A percentile compares a stretch with the other conserved stretches of the same genome.
These are phyloP conservation scores for Geotrichum restrictum DNA, from an alignment of 1,139 yeast species.

Conservation along the genomic window DNA sequence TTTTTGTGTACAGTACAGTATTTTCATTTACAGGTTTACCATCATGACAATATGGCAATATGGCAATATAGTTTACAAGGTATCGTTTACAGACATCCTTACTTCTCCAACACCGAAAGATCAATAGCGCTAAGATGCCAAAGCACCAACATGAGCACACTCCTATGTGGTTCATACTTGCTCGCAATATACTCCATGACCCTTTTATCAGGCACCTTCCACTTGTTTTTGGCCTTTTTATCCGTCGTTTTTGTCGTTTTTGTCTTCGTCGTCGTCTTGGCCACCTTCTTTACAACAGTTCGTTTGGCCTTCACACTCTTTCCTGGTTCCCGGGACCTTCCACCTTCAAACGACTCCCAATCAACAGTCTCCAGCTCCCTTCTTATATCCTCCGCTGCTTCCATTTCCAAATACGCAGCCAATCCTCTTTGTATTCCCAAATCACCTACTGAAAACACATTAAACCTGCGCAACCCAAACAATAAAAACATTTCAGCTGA, in stretches of 20 bases:
- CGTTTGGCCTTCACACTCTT: conserved; percentile 21
- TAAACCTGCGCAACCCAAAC: conserved; percentile 61
- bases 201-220: conserved; percentile 35
- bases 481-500: conserved; percentile 82
- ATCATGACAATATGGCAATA: too few relatives aligned
- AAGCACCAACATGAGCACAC: conserved; percentile 64
- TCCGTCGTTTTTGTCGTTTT: conserved; percentile 23
- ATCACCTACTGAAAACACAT: conserved; percentile 76
- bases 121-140: conserved; percentile 69
- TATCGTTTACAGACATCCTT: not conserved
- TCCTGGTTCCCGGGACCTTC: conserved; percentile 31
- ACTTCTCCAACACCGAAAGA: conserved; percentile 35
- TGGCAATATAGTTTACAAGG: too few relatives aligned
- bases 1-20: too few relatives aligned
- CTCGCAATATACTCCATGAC: conserved; percentile 51
- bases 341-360: conserved; percentile 29
- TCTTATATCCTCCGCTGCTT: conserved; percentile 52
- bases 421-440: conserved; percentile 82
- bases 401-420: conserved; percentile 55
- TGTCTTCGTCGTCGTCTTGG: conserved; percentile 33
- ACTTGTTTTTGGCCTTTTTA: conserved; percentile 33
- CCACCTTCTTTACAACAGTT: conserved; percentile 21
- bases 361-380: conserved; percentile 13
- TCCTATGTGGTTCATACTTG: conserved; percentile 60
- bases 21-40: too few relatives aligned